A percentile compares a stretch with the other conserved stretches of the same genome.
These are phyloP conservation scores for Salvia hispanica DNA, from an alignment of 257 asterid genomes.

Conservation along the genomic window DNA sequence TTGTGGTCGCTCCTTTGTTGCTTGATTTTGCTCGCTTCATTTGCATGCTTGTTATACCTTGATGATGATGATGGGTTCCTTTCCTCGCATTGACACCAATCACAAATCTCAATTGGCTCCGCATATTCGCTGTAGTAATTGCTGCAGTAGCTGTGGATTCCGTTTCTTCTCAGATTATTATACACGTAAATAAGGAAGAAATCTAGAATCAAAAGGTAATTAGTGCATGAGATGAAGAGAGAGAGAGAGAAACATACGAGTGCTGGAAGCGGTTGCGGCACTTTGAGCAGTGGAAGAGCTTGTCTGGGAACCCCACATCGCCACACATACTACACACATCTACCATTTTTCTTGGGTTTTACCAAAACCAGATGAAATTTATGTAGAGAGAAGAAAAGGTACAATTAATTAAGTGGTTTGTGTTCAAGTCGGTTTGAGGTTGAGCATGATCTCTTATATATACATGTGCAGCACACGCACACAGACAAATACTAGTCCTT, in stretches of 20 bases:
- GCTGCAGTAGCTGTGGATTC: constrained; percentile 72
- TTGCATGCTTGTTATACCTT: constrained; percentile 35
- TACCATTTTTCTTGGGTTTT: constrained; percentile 47
- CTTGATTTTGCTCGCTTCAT: constrained; percentile 46
- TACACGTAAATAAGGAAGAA: neutral
- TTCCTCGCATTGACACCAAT: constrained; percentile 87
- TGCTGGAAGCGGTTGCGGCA: constrained; percentile 90
- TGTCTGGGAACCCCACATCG: constrained; percentile 91
- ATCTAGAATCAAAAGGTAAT: neutral
- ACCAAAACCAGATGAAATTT: neutral
- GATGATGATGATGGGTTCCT: constrained; percentile 39
- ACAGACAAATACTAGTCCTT: neutral
- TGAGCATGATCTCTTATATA: constrained; percentile 29
- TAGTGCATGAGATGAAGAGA: neutral
- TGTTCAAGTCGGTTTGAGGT: constrained; percentile 31
- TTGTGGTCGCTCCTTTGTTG: constrained; percentile 55
- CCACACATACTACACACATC: constrained; percentile 98
- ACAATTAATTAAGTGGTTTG: neutral
- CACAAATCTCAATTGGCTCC: constrained; percentile 64
- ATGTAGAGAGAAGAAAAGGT: neutral
- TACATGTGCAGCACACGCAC: neutral
- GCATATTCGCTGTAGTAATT: constrained; percentile 73
- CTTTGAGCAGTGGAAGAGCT: constrained; percentile 90
- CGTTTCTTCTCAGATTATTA: no score
- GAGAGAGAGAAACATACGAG: constrained; percentile 56